Evolutionary conservation across 495 filamentous ascomycete species (phyloP), one percentile per base, ranked within the genome.

Genomic region (Hyphodiscus hymeniophilus): DNA sequence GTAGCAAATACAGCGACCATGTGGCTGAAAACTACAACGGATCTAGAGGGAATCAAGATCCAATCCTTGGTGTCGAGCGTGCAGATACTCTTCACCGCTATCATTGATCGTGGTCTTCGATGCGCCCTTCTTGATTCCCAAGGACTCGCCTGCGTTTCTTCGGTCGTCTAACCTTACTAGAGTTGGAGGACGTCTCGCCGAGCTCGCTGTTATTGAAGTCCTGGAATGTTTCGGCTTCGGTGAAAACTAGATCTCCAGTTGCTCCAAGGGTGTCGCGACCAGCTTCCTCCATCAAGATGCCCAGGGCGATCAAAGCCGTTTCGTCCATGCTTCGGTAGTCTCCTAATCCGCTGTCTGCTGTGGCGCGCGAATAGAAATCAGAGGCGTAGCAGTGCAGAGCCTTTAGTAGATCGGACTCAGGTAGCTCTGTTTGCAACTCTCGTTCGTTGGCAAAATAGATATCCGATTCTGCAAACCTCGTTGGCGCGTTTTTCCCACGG

Each of bases 241-340:
- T 75, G 34, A 94, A 81, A 0, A 80, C 87, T 46, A 90, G 51
- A 63, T 92, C 82, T 3, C 87, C 89, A 1, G 71, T 83, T 26
- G 74, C 68, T 1, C 85, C 88, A 11, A 94, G 65, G 0, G 65
- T 64, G 35, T 82, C 76, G 15, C 68, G 70, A 3, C 74, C 67
- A 45, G 82, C 72, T 60, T 95, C 89, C 64, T 95, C 89, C 28
- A 94, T 62, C 45, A 95, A 56, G 20, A 95, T 79, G 0, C 88
- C 89, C 63, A 94, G 66, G 0, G 85, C 85, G 48, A 95, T 67
- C 43, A 95, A 61, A 1, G 88, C 87, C 7, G 85, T 91, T 64
- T 89, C 89, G 58, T 95, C 85, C 77, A 95, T 75, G 51, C 78
- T 87, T 22, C 72, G 66, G 60, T 80, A 78, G 30, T 56, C 56